phyloP scores from a whole-genome alignment of 75 land plant species.

The Pseudotsuga menziesii region DNA sequence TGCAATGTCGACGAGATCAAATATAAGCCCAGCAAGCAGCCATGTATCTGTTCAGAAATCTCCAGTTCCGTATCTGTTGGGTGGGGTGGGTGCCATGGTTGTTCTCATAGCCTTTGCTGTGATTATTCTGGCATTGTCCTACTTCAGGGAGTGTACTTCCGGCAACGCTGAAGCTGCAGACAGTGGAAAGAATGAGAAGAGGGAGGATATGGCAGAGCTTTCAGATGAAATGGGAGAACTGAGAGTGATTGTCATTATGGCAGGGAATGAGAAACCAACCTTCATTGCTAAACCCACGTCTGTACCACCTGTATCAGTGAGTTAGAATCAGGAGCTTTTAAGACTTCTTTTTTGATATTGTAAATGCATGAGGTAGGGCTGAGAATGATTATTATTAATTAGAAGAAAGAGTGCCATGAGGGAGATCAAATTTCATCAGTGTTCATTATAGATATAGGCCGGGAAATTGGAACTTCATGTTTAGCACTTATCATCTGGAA shows the following conservation, averaged over 20 bases:
- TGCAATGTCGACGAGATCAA: no score
- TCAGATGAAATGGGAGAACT: not conserved
- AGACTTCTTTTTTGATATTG: no score
- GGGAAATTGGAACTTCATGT: no score
- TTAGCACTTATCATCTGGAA: no score
- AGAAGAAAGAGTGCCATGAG: no score
- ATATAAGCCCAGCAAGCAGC: not conserved
- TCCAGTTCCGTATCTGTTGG: constrained; percentile 13
- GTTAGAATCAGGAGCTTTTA: no score
- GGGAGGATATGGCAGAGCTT: not conserved
- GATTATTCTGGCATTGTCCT: constrained; percentile 10
- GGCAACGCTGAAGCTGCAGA: not conserved
- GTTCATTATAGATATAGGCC: no score
- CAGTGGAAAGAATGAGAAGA: not conserved
- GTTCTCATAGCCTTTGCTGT: constrained; percentile 11
- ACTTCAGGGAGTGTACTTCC: not conserved
- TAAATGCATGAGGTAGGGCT: no score
- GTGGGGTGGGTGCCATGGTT: constrained; percentile 10
- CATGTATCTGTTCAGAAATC: not conserved
- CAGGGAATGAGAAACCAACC: constrained; percentile 12
- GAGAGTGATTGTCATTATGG: constrained; percentile 15
- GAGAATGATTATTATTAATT: no score
- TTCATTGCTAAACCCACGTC: constrained; percentile 7
- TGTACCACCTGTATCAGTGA: not conserved
- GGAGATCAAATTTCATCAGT: no score